Percentiles rank a stretch among this genome's conserved stretches.
Evolutionary conservation across 495 filamentous ascomycete genomes (phyloP).

Genomic region (Rostrohypoxylon terebratum): DNA sequence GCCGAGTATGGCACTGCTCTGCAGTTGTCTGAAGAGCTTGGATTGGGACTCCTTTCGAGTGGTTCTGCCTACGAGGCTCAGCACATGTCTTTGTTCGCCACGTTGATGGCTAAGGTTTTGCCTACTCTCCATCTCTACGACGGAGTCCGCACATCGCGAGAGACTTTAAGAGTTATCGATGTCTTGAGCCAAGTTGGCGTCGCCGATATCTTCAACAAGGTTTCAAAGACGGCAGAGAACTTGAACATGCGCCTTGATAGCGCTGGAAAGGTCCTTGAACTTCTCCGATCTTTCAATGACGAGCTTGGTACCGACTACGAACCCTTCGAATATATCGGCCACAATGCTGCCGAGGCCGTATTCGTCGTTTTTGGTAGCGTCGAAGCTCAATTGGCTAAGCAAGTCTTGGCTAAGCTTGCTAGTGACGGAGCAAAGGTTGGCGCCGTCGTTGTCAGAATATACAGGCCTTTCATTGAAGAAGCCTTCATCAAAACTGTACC

Average conservation of each 20-base stretch:
- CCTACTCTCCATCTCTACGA: constrained; percentile 94
- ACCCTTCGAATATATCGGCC: constrained; percentile 95
- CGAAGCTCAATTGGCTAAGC: constrained; percentile 85
- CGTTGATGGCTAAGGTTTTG: constrained; percentile 79
- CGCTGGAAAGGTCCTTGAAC: constrained; percentile 77
- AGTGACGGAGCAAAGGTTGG: constrained; percentile 80
- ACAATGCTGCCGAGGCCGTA: constrained; percentile 77
- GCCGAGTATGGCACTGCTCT: constrained; percentile 88
- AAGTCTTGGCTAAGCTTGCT: constrained; percentile 79
- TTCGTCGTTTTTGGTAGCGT: constrained; percentile 92
- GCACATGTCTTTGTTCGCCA: constrained; percentile 94
- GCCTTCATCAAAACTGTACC: constrained; percentile 87
- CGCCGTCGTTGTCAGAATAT: constrained; percentile 89
- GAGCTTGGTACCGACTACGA: constrained; percentile 94
- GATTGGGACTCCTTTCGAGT: constrained; percentile 85
- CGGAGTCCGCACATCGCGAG: constrained; percentile 84
- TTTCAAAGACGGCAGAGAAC: constrained; percentile 68
- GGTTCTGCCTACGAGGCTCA: constrained; percentile 89
- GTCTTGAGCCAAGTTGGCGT: constrained; percentile 79
- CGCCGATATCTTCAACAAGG: constrained; percentile 73
- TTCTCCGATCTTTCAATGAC: constrained; percentile 85
- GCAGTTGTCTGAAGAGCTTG: constrained; percentile 88
- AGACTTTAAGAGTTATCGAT: constrained; percentile 88
- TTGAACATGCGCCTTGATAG: constrained; percentile 77
- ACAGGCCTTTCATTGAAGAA: constrained; percentile 93